Percentiles rank a stretch among this genome's conserved stretches.
Evolutionary conservation across 73 alveolate species (phyloP).

Genomic region (Stentor roeselii): DNA sequence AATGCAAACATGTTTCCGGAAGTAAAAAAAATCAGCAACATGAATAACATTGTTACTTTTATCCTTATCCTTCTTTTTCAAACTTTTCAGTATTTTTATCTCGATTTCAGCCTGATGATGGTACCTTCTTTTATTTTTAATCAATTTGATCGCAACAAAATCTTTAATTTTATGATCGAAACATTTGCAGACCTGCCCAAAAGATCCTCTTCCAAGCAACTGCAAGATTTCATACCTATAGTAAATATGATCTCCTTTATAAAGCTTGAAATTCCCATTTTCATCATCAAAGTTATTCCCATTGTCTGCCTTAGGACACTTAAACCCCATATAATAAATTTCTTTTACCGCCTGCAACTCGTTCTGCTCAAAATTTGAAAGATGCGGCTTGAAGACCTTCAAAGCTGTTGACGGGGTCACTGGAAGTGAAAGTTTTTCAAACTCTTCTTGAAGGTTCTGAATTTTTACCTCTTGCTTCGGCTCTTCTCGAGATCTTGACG

Average conservation of each 20-base stretch:
- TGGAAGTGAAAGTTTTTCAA: conserved; percentile 11
- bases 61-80: conserved; percentile 51
- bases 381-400: not conserved
- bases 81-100: conserved; percentile 56
- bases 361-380: conserved; percentile 26
- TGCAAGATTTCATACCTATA: conserved; percentile 84
- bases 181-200: conserved; percentile 83
- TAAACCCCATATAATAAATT: conserved; percentile 32
- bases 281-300: conserved; percentile 67
- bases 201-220: conserved; percentile 89
- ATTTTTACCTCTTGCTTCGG: not conserved
- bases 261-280: conserved; percentile 71
- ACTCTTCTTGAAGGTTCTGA: not conserved
- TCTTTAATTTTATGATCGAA: conserved; percentile 73
- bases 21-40: conserved; percentile 67
- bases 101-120: conserved; percentile 77
- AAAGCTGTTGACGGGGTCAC: not conserved
- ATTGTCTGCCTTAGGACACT: not conserved
- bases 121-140: conserved; percentile 65
- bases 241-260: conserved; percentile 69
- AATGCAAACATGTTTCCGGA: conserved; percentile 69
- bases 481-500: not conserved
- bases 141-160: conserved; percentile 77
- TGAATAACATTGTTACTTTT: conserved; percentile 45
- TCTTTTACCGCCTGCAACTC: conserved; percentile 29